Percentiles rank a stretch among this genome's conserved stretches.
Conservation (phyloP, 768 basidiomycete species). For the Kwoniella sp. region DNA sequence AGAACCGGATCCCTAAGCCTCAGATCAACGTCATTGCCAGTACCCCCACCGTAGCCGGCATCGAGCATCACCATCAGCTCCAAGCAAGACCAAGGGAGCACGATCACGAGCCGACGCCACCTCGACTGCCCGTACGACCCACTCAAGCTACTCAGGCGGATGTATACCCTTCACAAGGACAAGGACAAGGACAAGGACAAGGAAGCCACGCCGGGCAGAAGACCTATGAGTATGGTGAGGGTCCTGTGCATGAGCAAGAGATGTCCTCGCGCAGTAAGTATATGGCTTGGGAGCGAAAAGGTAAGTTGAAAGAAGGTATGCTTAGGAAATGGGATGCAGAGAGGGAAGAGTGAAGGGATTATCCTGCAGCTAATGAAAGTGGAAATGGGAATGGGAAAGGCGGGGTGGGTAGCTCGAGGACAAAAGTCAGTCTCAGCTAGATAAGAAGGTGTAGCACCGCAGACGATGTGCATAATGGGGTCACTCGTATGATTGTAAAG, state of each 20-base stretch:
- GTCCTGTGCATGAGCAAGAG: neutral
- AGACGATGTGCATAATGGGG: neutral
- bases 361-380: neutral
- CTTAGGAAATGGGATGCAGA: slow-evolving; percentile 20
- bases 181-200: neutral
- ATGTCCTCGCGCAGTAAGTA: neutral
- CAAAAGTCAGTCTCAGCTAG: slow-evolving; percentile 8
- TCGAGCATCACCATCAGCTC: neutral
- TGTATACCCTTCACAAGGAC: neutral
- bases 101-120: neutral
- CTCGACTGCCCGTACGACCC: slow-evolving; percentile 4
- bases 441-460: neutral
- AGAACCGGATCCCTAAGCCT: slow-evolving; percentile 1
- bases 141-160: neutral
- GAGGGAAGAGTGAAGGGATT: slow-evolving; percentile 8
- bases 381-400: neutral
- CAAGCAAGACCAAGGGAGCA: neutral
- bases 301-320: slow-evolving; percentile 17
- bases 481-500: too few species aligned
- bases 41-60: neutral
- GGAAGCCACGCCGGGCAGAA: too few species aligned
- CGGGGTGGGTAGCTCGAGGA: slow-evolving; percentile 17
- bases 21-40: slow-evolving; percentile 7
- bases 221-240: too few species aligned
- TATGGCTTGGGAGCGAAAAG: slow-evolving; percentile 14